These are phyloP conservation scores for Backusella macrospora DNA, from an alignment of 192 early-diverging fungal species.

Conservation along the genomic window DNA sequence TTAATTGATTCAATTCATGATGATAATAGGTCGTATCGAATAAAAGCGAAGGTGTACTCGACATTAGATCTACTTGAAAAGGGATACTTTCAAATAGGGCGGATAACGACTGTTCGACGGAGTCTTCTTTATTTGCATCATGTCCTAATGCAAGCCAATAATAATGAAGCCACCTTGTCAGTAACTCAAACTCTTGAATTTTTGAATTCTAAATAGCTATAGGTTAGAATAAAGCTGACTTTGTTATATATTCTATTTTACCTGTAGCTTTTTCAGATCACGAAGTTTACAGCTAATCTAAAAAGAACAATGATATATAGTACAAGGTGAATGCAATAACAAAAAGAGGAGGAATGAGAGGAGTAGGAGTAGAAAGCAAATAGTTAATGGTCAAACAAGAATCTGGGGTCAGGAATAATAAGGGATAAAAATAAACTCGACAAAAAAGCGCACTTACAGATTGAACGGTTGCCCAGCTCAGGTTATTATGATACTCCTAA, in stretches of 20 bases:
- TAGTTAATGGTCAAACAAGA: background rate
- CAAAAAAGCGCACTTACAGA: slow-evolving; percentile 21
- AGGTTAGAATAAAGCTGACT: background rate
- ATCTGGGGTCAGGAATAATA: slow-evolving; percentile 4
- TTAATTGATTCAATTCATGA: slow-evolving; percentile 40
- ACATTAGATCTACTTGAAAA: slow-evolving; percentile 12
- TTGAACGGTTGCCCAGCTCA: slow-evolving; percentile 40
- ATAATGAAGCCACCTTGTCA: slow-evolving; percentile 29
- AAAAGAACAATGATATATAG: background rate
- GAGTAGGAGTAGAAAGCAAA: background rate
- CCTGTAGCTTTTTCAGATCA: slow-evolving; percentile 17
- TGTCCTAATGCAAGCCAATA: slow-evolving; percentile 27
- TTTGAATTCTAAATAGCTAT: slow-evolving; percentile 15
- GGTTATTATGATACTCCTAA: slow-evolving; percentile 19
- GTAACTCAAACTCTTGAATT: slow-evolving; percentile 21
- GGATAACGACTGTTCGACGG: slow-evolving; percentile 29
- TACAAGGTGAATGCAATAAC: background rate
- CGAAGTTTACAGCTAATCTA: slow-evolving; percentile 19
- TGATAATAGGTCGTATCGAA: slow-evolving; percentile 1
- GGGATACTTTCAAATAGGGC: slow-evolving; percentile 17
- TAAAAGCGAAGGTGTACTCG: slow-evolving; percentile 10
- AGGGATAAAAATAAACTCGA: background rate
- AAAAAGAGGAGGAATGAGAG: background rate
- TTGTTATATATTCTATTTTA: background rate
- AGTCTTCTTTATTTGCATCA: slow-evolving; percentile 7